A percentile compares a stretch with the other conserved stretches of the same genome.
Conservation (phyloP, 768 basidiomycete species). For the Clitopilus passeckerianus region DNA sequence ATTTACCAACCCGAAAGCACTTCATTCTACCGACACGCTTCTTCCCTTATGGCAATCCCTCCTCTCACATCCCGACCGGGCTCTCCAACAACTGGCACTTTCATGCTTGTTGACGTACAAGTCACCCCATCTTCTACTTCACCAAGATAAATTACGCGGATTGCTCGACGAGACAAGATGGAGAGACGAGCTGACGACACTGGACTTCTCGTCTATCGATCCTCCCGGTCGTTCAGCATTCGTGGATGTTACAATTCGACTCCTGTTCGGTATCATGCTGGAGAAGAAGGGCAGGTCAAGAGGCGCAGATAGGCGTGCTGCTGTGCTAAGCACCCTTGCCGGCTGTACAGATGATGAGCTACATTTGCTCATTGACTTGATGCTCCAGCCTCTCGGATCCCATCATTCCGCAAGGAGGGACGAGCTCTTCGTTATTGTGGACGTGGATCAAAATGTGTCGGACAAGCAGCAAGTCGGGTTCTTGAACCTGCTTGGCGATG, state of each 20-base stretch:
- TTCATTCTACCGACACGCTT: conserved; percentile 64
- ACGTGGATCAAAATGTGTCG: conserved; percentile 26
- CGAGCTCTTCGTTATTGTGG: conserved; percentile 19
- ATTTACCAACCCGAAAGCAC: conserved; percentile 89
- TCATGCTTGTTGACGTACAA: conserved; percentile 84
- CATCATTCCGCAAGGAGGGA: conserved; percentile 20
- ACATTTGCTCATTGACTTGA: conserved; percentile 74
- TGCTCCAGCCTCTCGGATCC: conserved; percentile 68
- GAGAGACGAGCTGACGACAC: conserved; percentile 78
- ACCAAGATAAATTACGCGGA: conserved; percentile 60
- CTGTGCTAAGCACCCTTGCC: conserved; percentile 67
- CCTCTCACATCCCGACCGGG: conserved; percentile 79
- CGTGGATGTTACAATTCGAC: conserved; percentile 63
- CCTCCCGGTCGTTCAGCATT: conserved; percentile 56
- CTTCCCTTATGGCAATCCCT: conserved; percentile 64
- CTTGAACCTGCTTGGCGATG: conserved; percentile 78
- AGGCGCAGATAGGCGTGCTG: conserved; percentile 66
- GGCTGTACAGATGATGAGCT: conserved; percentile 74
- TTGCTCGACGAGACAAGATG: conserved; percentile 84
- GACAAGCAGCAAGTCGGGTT: conserved; percentile 80
- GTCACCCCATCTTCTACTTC: conserved; percentile 43
- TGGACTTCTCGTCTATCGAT: conserved; percentile 57
- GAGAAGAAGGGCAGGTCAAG: conserved; percentile 68
- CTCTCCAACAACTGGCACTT: conserved; percentile 71
- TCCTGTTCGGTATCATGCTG: conserved; percentile 87